Base-by-base conservation (phyloP, 371 early-diverging fungal genomes). In the Coemansia sp. region DNA sequence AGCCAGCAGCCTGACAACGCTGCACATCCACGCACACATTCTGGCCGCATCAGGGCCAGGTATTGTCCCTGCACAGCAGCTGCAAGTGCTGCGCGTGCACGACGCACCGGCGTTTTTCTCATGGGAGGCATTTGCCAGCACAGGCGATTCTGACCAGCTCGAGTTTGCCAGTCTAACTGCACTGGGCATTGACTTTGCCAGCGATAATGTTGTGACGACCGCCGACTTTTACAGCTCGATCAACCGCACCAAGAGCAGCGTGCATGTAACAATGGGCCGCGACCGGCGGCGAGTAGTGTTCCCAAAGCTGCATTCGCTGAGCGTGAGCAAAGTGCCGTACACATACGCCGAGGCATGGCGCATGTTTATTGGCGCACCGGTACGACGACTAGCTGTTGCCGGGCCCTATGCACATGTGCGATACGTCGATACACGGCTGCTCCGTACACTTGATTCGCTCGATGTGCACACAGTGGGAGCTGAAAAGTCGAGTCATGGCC, bases 391-490 rank as follows among this genome's bases (percentile, higher is more conserved):
- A 11, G 57, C 70, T 0, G 51, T 74, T 0, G 66, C 75, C 1
- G 75, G 75, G 33, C 69, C 62, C 20, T 66, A 62, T 23, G 71
- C 65, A 2, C 75, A 74, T 16, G 53, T 71, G 12, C 66, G 75
- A 12, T 59, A 74, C 26, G 23, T 74, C 4, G 62, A 62, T 14
- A 21, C 33, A 9, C 23, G 55, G 7, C 54, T 74, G 9, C 37
- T 74, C 18, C 37, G 3, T 0, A 3, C 16, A 0, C 40, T 74
- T 21, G 55, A 65, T 8, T 21, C 30, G 11, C 21, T 74, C 2
- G 75, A 74, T 16, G 33, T 74, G 6, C 71, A 70, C 30, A 33
- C 65, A 26, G 65, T 66, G 18, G 52, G 52, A 5, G 52, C 52
- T 6, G 52, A 52, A 21, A 52, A 59, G 11, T 11, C 30, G 14